Base-by-base conservation (phyloP, 768 basidiomycete species). In the Candolleomyces aberdarensis region DNA sequence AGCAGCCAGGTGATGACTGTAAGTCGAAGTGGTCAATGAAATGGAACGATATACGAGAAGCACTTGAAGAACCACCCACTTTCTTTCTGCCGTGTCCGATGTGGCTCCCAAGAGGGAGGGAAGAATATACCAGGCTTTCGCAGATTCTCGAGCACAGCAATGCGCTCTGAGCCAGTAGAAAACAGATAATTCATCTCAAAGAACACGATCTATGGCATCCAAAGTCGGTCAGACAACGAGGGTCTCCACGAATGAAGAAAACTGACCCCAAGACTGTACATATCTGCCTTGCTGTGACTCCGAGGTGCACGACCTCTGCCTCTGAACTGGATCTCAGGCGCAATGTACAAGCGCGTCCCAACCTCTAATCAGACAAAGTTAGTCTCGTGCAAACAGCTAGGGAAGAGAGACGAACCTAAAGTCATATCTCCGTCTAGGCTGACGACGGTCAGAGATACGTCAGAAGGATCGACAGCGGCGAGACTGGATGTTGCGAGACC, bases 101-200 rank as follows among this genome's bases (percentile, higher is more conserved):
- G 80, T 9, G 75, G 66, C 58, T 87, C 83, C 94, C 94, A 98
- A 5, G 76, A 78, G 2, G 72, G 60, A n/a, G 95, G 95, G 66
- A 97, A 95, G 56, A 82, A 78, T 26, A 96, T 84, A 15, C 80
- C 75, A 0, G 87, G 87, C 66, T 85, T 87, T 26, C 96, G 78
- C 31, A 97, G 69, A 54, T 88, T 85, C 65, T 91, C 90, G 0
- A 98, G 80, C 20, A 95, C 93, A 1, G 83, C 85, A 43, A 91
- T 90, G 20, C 95, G 86, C 68, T 98, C 95, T 19, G 91, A 82
- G 1, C 85, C 87, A 0, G 95, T 97, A 11, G 83, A 76, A 74
- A 97, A 94, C 17, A 77, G 67, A 73, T 88, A 92, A 71, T 93
- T 95, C 94, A 97, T 96, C 76, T 98, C 96, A 68, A 98, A 97